Conservation (phyloP, 371 early-diverging fungal genomes). For the Cokeromyces recurvatus region DNA sequence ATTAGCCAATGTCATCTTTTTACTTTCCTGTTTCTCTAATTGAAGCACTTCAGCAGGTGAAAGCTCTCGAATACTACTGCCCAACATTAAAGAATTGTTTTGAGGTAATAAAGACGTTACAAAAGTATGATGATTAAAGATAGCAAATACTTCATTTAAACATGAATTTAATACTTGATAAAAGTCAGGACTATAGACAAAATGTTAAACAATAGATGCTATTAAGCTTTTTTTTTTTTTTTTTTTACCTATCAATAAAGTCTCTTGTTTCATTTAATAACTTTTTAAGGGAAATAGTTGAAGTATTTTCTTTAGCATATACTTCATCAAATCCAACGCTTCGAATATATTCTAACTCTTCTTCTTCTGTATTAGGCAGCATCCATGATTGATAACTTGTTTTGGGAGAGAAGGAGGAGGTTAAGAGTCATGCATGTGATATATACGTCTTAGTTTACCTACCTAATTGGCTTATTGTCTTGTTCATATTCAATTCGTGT, state of each 20-base stretch:
- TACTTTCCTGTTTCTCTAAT: conserved; percentile 11
- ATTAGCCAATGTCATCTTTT: conserved; percentile 65
- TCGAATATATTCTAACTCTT: conserved; percentile 56
- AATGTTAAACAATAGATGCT: too few species aligned
- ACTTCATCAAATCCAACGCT: conserved; percentile 47
- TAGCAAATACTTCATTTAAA: conserved; percentile 58
- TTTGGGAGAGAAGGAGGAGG: too few species aligned
- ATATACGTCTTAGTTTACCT: too few species aligned
- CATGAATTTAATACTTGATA: conserved; percentile 41
- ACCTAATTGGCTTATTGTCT: conserved; percentile 32
- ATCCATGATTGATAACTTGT: conserved; percentile 52
- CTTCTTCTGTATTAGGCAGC: conserved; percentile 63
- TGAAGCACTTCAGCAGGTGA: conserved; percentile 12
- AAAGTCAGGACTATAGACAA: conserved; percentile 72
- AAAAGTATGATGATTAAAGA: conserved; percentile 45
- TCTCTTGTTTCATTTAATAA: conserved; percentile 81
- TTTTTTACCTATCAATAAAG: conserved; percentile 73
- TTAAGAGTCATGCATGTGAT: too few species aligned
- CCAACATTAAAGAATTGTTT: conserved; percentile 4
- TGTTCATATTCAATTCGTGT: conserved; percentile 26
- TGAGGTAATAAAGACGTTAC: conserved; percentile 24
- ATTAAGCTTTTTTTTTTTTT: too few species aligned
- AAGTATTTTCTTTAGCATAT: conserved; percentile 2
- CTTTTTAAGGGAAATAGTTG: conserved; percentile 43
- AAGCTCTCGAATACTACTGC: conserved; percentile 25